Base-by-base conservation (phyloP, 1,284 basidiomycete genomes). In the Boletus sp. region DNA sequence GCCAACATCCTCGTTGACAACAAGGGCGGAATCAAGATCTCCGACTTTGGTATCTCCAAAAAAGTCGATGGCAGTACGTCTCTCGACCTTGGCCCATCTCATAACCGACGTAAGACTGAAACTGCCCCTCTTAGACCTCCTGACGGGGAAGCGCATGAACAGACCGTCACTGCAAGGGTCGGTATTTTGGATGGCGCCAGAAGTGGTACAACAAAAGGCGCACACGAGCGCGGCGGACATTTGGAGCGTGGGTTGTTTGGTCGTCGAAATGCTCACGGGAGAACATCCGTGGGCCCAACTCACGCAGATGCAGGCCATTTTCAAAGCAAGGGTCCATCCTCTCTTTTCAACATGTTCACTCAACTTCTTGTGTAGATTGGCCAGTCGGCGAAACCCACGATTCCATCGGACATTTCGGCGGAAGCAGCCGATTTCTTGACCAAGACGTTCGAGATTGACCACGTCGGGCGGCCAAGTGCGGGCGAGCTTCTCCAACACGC, bases 301-400 rank as follows among this genome's bases (percentile, higher is more conserved):
- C 22, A 94, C 90, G n/a, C 95, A 99, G 70, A 98, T 98, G 94
- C 94, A 96, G 71, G 93, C 91, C 50, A 96, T 96, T 62, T 98
- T 92, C 77, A 91, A 88, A 79, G 94, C 92, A 46, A 48, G 71
- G 59, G 8, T 9, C 9, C 5, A 6, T 26, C 25, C 25, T n/a
- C n/a, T n/a, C n/a, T n/a, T n/a, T n/a, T n/a, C n/a, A n/a, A n/a
- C n/a, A n/a, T n/a, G n/a, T n/a, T n/a, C n/a, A n/a, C n/a, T n/a
- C n/a, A n/a, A n/a, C n/a, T n/a, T n/a, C n/a, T n/a, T n/a, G n/a
- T n/a, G 1, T 7, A 94, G 91, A 95, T 97, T 58, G 94, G 94
- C 4, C 88, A 88, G 5, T 86, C 81, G 20, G 84, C 86, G 8
- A 84, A 84, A 60, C 94, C 94, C 0, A 73, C 83, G 3, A 90